Conservation (phyloP, 1,284 basidiomycete species). For the Marasmius sp. region DNA sequence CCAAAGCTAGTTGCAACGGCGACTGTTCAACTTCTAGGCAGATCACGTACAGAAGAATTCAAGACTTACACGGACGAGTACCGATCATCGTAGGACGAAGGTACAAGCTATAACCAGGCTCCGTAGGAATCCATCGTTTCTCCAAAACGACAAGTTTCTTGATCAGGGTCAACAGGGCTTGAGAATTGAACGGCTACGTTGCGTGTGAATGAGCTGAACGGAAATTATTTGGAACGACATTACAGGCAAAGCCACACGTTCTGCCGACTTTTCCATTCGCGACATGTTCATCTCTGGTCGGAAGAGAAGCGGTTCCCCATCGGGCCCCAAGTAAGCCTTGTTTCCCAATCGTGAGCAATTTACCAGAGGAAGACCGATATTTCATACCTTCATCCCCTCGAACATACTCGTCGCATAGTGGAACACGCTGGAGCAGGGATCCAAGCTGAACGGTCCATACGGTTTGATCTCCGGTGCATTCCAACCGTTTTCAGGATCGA, state of each 20-base stretch:
- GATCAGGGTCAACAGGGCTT: conserved; percentile 67
- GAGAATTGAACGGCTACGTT: conserved; percentile 58
- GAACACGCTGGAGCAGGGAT: conserved; percentile 74
- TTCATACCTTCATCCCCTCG: conserved; percentile 82
- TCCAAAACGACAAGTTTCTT: conserved; percentile 70
- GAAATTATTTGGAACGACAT: conserved; percentile 14
- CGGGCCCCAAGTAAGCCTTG: conserved; percentile 72
- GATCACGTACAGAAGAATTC: background rate
- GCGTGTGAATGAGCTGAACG: background rate
- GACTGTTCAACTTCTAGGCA: background rate
- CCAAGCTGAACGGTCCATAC: conserved; percentile 67
- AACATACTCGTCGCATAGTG: conserved; percentile 81
- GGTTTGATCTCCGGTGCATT: conserved; percentile 79
- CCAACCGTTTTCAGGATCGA: conserved; percentile 73
- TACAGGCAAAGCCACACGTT: conserved; percentile 68
- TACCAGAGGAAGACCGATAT: background rate
- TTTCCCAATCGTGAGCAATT: background rate
- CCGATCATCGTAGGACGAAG: conserved; percentile 84
- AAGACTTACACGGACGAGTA: conserved; percentile 57
- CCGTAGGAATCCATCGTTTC: conserved; percentile 71
- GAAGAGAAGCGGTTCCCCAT: conserved; percentile 70
- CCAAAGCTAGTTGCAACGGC: conserved; percentile 48
- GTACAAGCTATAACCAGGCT: conserved; percentile 74
- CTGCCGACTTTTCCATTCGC: conserved; percentile 62
- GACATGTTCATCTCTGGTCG: conserved; percentile 82